Evolutionary conservation across 2,329 filamentous ascomycete species (phyloP).

Genomic region (Aspergillaceae sp.): DNA sequence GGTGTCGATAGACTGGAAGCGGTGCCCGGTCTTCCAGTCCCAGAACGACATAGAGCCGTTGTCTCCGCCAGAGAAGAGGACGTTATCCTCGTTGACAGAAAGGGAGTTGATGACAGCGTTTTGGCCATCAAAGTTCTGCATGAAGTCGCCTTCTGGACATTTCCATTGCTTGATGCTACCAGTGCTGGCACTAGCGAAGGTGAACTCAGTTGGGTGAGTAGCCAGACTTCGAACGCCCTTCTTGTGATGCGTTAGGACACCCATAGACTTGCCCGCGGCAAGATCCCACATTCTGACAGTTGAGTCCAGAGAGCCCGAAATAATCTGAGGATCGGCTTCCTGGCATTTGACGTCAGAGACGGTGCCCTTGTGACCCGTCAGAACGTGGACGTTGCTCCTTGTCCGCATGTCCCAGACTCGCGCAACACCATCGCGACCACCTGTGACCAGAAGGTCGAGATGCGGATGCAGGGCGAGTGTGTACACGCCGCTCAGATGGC

Average conservation of each 20-base stretch:
- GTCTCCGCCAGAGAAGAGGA: conserved; percentile 88
- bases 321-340: conserved; percentile 92
- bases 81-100: conserved; percentile 87
- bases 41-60: conserved; percentile 97
- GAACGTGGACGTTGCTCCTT: conserved; percentile 86
- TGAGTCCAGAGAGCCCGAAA: conserved; percentile 83
- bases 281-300: conserved; percentile 93
- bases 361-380: conserved; percentile 83
- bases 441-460: conserved; percentile 87
- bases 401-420: conserved; percentile 99
- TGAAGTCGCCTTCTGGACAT: conserved; percentile 93
- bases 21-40: conserved; percentile 96
- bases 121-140: conserved; percentile 98
- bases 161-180: conserved; percentile 99
- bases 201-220: conserved; percentile 85
- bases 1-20: conserved; percentile 82
- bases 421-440: conserved; percentile 86
- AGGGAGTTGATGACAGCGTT: conserved; percentile 95
- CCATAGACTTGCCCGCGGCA: conserved; percentile 91
- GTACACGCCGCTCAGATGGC: conserved; percentile 92
- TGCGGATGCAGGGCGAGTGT: conserved; percentile 88
- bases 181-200: conserved; percentile 86
- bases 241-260: conserved; percentile 94
- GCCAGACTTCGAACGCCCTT: conserved; percentile 84
- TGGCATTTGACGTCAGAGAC: conserved; percentile 86